Conservation (phyloP, 2,329 filamentous ascomycete species). For the Ascochyta koolunga region DNA sequence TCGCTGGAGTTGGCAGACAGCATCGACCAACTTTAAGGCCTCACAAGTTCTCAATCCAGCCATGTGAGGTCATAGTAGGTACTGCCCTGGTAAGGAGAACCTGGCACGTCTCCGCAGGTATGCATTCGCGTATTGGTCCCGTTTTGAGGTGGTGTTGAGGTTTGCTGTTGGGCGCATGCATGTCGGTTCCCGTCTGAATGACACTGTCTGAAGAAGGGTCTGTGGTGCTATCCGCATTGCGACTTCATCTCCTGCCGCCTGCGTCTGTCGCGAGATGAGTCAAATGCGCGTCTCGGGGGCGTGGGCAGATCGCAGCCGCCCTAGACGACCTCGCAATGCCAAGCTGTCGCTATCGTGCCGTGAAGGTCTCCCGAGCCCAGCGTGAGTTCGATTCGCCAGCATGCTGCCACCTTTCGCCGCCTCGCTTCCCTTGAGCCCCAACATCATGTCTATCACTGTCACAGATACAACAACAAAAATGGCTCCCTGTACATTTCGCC, state of each 20-base stretch:
- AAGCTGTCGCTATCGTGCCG: slow-evolving; percentile 27
- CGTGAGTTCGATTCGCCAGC: slow-evolving; percentile 13
- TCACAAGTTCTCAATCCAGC: slow-evolving; percentile 10
- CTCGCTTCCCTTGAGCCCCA: slow-evolving; percentile 19
- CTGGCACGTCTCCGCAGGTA: slow-evolving; percentile 9
- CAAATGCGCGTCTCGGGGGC: slow-evolving; percentile 31
- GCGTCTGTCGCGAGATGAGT: slow-evolving; percentile 35
- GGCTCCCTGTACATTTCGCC: slow-evolving; percentile 19
- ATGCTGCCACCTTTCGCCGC: slow-evolving; percentile 23
- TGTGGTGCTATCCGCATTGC: slow-evolving; percentile 21
- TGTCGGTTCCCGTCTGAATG: slow-evolving; percentile 3
- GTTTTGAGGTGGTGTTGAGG: slow-evolving; percentile 2
- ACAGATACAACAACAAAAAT: slow-evolving; percentile 13
- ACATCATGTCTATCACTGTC: slow-evolving; percentile 8
- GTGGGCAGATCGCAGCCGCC: slow-evolving; percentile 35
- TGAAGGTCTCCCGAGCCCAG: slow-evolving; percentile 26
- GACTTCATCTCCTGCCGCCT: slow-evolving; percentile 25
- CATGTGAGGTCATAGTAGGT: slow-evolving; percentile 11
- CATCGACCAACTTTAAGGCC: slow-evolving; percentile 16
- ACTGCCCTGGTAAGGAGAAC: slow-evolving; percentile 15
- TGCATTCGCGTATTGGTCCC: slow-evolving; percentile 6
- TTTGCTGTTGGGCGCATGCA: slow-evolving; percentile 1
- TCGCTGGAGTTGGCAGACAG: slow-evolving; percentile 11
- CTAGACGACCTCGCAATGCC: slow-evolving; percentile 26
- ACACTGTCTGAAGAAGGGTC: background rate